A percentile compares a stretch with the other conserved stretches of the same genome.
Evolutionary conservation across 306 rosid species (phyloP).

Genomic region (Malus domestica): DNA sequence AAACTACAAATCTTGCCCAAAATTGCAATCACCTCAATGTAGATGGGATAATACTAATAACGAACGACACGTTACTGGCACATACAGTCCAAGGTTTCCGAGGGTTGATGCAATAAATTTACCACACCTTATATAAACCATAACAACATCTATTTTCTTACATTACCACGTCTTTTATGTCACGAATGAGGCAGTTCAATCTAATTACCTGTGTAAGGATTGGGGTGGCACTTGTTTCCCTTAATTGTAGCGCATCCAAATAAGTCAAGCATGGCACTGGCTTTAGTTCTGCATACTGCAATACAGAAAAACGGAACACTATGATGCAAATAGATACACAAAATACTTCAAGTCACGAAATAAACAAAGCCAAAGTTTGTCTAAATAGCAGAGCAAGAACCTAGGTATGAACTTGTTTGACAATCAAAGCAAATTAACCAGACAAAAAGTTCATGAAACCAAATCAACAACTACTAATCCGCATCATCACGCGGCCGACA

Average conservation of each 20-base stretch:
- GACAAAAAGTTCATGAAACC: background rate
- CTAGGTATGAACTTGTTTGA: background rate
- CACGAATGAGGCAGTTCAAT: slow-evolving; percentile 11
- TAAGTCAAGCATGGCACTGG: slow-evolving; percentile 95
- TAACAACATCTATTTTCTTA: background rate
- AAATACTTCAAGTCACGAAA: background rate
- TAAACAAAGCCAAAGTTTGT: background rate
- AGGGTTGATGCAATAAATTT: background rate
- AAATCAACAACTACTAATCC: background rate
- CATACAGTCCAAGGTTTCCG: background rate
- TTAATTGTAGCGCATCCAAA: slow-evolving; percentile 58
- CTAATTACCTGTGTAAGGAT: slow-evolving; percentile 74
- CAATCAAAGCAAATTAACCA: background rate
- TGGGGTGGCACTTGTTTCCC: slow-evolving; percentile 73
- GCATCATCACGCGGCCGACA: background rate
- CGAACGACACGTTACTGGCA: background rate
- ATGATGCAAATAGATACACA: slow-evolving; percentile 1
- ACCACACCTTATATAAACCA: background rate
- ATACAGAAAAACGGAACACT: slow-evolving; percentile 5
- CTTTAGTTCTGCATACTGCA: slow-evolving; percentile 96
- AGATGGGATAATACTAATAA: background rate
- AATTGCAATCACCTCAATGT: background rate
- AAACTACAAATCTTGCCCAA: background rate
- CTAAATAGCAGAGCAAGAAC: background rate
- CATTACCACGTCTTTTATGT: background rate